phyloP scores from a whole-genome alignment of 148 eudicot species.

The Spergularia bocconei region DNA sequence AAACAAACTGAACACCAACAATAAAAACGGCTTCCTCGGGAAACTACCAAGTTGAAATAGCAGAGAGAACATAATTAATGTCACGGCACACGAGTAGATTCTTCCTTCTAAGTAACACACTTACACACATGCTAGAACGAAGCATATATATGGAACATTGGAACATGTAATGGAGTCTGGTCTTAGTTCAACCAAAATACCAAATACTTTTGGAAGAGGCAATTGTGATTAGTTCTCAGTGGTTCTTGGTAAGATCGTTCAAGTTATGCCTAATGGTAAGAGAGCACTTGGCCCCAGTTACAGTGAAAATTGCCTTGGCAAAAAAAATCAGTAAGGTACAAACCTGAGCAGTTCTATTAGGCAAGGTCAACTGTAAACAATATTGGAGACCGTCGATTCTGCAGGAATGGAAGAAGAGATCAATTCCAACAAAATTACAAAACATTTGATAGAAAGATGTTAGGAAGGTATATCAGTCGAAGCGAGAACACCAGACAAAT shows the following conservation, averaged over 20 bases:
- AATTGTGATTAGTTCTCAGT: not conserved
- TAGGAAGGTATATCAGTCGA: not conserved
- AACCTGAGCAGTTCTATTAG: constrained; percentile 95
- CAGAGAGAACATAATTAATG: no score
- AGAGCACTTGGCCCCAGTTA: not conserved
- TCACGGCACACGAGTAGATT: no score
- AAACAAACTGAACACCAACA: no score
- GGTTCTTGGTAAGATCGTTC: not conserved
- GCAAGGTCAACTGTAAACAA: constrained; percentile 74
- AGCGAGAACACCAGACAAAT: not conserved
- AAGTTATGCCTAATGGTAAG: not conserved
- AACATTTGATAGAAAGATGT: constrained; percentile 10
- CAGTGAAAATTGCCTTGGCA: not conserved
- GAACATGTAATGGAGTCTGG: no score
- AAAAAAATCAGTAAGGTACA: constrained; percentile 11
- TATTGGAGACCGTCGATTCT: constrained; percentile 74
- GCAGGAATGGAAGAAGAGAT: constrained; percentile 22
- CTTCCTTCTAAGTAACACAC: no score
- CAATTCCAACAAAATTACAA: constrained; percentile 11
- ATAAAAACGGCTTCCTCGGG: no score
- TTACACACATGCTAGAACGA: no score
- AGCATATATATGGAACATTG: no score
- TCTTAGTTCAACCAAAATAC: no score
- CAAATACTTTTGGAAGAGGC: no score
- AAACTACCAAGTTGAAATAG: no score